Evolutionary conservation across 805 yeast species (phyloP).

Genomic region (Wickerhamiella azymoides): DNA sequence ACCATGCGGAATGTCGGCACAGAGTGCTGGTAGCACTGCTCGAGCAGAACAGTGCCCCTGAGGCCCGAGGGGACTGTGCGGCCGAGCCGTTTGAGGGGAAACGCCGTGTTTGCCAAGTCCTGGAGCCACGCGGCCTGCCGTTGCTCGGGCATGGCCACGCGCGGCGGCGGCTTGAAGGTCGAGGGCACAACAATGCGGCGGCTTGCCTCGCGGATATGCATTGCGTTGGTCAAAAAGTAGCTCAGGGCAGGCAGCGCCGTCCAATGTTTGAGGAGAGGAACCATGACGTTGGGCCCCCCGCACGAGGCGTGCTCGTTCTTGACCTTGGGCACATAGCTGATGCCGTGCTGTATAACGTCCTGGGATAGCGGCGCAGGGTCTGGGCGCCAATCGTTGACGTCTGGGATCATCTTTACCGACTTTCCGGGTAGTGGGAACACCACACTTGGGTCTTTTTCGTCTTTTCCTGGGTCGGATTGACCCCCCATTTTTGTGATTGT

Average conservation of each 20-base stretch:
- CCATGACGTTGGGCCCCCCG: constrained; percentile 34
- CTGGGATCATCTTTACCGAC: constrained; percentile 39
- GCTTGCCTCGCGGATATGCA: constrained; percentile 33
- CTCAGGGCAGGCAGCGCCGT: constrained; percentile 37
- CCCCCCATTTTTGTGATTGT: background rate
- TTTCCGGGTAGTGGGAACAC: constrained; percentile 24
- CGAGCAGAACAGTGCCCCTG: constrained; percentile 56
- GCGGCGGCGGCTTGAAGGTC: constrained; percentile 65
- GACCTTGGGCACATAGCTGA: constrained; percentile 47
- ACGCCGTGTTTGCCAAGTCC: constrained; percentile 54
- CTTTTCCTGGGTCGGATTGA: constrained; percentile 7
- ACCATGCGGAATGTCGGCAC: constrained; percentile 74
- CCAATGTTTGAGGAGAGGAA: constrained; percentile 28
- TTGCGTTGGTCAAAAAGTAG: constrained; percentile 34
- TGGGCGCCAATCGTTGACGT: constrained; percentile 59
- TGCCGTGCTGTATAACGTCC: constrained; percentile 55
- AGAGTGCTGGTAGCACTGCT: constrained; percentile 49
- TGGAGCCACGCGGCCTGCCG: constrained; percentile 75
- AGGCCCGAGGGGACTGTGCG: constrained; percentile 85
- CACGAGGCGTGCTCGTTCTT: constrained; percentile 58
- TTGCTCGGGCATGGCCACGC: constrained; percentile 81
- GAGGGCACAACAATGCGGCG: constrained; percentile 36
- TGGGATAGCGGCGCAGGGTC: constrained; percentile 33
- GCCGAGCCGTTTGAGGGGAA: constrained; percentile 55
- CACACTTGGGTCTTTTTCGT: constrained; percentile 23